A percentile compares a stretch with the other conserved stretches of the same genome.
These are phyloP conservation scores for Neolentinus lepideus DNA, from an alignment of 1,284 basidiomycete genomes.

Conservation along the genomic window DNA sequence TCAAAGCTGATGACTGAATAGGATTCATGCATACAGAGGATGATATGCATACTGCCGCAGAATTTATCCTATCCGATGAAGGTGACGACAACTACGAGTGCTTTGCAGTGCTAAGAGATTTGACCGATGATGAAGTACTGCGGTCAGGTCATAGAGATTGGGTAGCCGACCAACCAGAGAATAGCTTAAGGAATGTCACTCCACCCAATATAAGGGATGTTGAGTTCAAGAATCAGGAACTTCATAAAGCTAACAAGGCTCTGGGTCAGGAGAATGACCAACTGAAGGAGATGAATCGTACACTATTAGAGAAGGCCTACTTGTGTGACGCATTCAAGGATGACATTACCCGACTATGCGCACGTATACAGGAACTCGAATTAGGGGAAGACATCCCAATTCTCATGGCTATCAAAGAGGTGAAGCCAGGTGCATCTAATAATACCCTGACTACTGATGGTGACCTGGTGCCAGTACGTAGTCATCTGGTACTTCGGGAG, in stretches of 20 bases:
- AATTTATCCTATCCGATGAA: not conserved
- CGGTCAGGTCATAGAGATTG: not conserved
- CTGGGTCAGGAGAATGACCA: not conserved
- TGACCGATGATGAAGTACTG: not conserved
- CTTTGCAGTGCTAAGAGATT: not conserved
- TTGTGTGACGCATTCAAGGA: not conserved
- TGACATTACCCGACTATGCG: not conserved
- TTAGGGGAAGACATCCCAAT: not conserved
- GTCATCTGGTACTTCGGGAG: not conserved
- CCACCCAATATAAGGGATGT: not conserved
- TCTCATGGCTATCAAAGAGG: not conserved
- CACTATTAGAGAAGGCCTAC: not conserved
- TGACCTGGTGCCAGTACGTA: not conserved
- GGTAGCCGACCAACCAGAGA: not conserved
- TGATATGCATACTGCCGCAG: not conserved
- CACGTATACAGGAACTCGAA: not conserved
- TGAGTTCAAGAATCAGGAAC: not conserved
- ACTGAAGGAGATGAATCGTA: not conserved
- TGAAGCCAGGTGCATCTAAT: not conserved
- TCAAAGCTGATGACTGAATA: not conserved
- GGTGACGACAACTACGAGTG: not conserved
- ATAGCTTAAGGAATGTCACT: not conserved
- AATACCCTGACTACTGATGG: not conserved
- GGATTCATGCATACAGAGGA: not conserved
- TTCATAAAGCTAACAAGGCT: not conserved